A percentile compares a stretch with the other conserved stretches of the same genome.
phyloP scores from a whole-genome alignment of 1,284 basidiomycete species.

The Melampsora americana region DNA sequence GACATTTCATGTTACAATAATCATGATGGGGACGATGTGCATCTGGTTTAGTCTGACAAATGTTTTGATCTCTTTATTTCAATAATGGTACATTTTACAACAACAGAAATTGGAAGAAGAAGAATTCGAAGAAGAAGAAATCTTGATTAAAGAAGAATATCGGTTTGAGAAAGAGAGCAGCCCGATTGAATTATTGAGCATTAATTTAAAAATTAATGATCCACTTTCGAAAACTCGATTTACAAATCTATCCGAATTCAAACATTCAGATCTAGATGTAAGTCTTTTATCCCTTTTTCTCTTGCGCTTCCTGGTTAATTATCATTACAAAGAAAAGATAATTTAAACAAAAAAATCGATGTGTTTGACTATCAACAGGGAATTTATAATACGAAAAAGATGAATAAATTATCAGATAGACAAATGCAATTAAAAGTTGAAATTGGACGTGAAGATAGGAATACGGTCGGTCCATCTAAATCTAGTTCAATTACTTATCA shows the following conservation, averaged over 20 bases:
- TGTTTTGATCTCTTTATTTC: neutral
- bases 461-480: neutral
- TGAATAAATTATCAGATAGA: neutral
- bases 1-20: too few relatives aligned
- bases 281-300: neutral
- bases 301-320: neutral
- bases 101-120: neutral
- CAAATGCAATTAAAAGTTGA: neutral
- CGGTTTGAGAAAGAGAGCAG: neutral
- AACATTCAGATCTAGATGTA: slow-evolving; percentile 12
- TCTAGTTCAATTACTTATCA: slow-evolving; percentile 37
- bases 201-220: neutral
- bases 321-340: neutral
- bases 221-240: neutral
- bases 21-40: too few relatives aligned
- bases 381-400: neutral
- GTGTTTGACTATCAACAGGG: neutral
- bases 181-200: neutral
- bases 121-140: slow-evolving; percentile 16
- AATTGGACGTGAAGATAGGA: neutral
- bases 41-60: too few relatives aligned
- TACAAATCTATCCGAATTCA: neutral
- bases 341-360: neutral
- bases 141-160: neutral
- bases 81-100: too few relatives aligned